Evolutionary conservation across 257 asterid genomes (phyloP), one percentile per base, ranked within the genome.

Genomic region (Dorcoceras hygrometricum): DNA sequence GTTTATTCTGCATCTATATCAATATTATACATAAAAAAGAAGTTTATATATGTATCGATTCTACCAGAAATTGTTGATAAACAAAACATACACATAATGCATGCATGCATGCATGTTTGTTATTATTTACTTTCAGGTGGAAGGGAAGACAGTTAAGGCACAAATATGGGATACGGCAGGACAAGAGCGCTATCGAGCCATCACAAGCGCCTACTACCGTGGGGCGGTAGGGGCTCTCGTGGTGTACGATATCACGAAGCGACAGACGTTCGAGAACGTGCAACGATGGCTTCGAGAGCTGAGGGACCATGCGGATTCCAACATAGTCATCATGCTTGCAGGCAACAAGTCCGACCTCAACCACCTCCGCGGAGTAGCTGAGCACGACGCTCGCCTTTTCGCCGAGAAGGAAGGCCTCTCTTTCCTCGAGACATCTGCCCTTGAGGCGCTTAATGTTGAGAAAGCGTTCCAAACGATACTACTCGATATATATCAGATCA

Each of bases 111-210:
- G 34, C 34, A 29, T 29, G 34, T 29, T 29, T 10, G 50, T 39
- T 12, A 39, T 39, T 3, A 10, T 39, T 18, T 39, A 29, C n/a
- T 1, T 39, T 18, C 50, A 80, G 85, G 85, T 80, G n/a, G 82
- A 80, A 50, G 85, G 80, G 6, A 80, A 80, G 72, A 80, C 80
- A 0, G 80, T 77, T 51, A 80, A 74, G 62, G 78, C 85, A 36
- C 85, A 80, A 62, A 80, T 80, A 77, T 80, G 85, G 85, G 85
- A 80, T 59, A 80, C 85, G 9, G 85, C 85, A 0, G 85, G 85
- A 32, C 85, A 80, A 36, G 85, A 80, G 29, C 74, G 85, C 57
- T 80, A 80, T 23, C 70, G 85, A 57, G 85, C 85, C 23, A 80
- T 77, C n/a, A 80, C 85, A 0, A 77, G 82, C n/a, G 85, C 85